A percentile compares a stretch with the other conserved stretches of the same genome.
These are phyloP conservation scores for Solanum hybrid DNA, from an alignment of 305 asterid genomes.

Conservation along the genomic window DNA sequence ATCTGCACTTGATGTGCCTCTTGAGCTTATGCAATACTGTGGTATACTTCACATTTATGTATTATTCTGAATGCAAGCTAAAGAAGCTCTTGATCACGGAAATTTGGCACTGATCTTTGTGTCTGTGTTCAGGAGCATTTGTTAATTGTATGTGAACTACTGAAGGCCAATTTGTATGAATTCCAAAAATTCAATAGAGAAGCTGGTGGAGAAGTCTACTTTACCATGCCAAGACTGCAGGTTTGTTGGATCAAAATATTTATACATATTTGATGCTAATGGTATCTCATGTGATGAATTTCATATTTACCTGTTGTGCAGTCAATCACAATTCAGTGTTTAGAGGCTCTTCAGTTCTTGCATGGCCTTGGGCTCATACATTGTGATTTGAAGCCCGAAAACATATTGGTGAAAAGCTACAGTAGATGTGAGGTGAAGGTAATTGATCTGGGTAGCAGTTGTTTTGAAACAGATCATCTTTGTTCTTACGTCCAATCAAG, in stretches of 20 bases:
- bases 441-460: conserved; percentile 98
- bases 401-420: conserved; percentile 96
- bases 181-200: conserved; percentile 95
- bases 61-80: background rate
- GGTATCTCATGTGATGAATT: background rate
- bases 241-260: conserved; percentile 31
- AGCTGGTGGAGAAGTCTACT: conserved; percentile 99
- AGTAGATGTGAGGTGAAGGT: conserved; percentile 99
- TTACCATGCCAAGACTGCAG: conserved; percentile 99
- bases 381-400: conserved; percentile 98
- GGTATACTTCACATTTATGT: background rate
- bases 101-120: conserved; percentile 5
- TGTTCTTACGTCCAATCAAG: conserved; percentile 98
- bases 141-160: conserved; percentile 90
- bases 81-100: background rate
- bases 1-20: conserved; percentile 1
- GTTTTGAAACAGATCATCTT: conserved; percentile 95
- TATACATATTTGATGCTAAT: background rate
- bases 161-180: conserved; percentile 93
- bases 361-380: conserved; percentile 96
- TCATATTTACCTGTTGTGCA: conserved; percentile 24
- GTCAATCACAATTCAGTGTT: conserved; percentile 94
- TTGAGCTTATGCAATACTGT: background rate
- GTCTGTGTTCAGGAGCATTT: conserved; percentile 74
- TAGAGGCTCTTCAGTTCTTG: conserved; percentile 91